Conservation (phyloP, 331 rosid species). For the Cydonia oblonga region DNA sequence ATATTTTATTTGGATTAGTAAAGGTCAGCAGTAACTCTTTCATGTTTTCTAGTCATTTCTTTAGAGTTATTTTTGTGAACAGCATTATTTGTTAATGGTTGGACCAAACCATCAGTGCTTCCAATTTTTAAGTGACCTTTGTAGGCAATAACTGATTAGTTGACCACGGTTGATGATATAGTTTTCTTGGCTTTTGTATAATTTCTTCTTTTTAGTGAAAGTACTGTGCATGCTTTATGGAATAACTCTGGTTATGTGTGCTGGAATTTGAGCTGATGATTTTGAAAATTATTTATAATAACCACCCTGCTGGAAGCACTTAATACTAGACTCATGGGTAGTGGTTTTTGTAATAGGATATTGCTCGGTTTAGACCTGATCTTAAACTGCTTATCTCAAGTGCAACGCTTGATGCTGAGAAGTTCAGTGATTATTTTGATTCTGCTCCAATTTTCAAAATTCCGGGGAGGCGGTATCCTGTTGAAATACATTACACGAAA, state of each 20-base stretch:
- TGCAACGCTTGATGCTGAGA: slow-evolving; percentile 94
- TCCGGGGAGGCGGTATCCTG: slow-evolving; percentile 90
- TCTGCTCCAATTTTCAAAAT: slow-evolving; percentile 90
- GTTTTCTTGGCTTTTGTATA: neutral
- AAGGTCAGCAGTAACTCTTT: slow-evolving; percentile 42
- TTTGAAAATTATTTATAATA: neutral
- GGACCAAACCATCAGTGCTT: neutral
- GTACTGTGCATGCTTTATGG: neutral
- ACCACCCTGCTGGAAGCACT: neutral
- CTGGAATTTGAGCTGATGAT: neutral
- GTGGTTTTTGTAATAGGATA: slow-evolving; percentile 43
- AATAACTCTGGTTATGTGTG: neutral
- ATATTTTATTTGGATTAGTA: slow-evolving; percentile 86
- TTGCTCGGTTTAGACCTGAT: slow-evolving; percentile 85
- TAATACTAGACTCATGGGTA: neutral
- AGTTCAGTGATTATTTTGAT: slow-evolving; percentile 88
- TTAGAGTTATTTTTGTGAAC: neutral
- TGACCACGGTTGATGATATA: neutral
- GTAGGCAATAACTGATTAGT: neutral
- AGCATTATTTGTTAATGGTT: neutral
- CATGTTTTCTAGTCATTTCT: neutral
- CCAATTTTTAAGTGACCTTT: neutral
- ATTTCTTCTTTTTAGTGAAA: neutral
- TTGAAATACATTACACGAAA: slow-evolving; percentile 75
- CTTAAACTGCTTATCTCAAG: slow-evolving; percentile 88